Percentiles rank a stretch among this genome's conserved stretches.
These are phyloP conservation scores for Halophytophthora polymorphica DNA, from an alignment of 352 stramenopile species.

Conservation along the genomic window DNA sequence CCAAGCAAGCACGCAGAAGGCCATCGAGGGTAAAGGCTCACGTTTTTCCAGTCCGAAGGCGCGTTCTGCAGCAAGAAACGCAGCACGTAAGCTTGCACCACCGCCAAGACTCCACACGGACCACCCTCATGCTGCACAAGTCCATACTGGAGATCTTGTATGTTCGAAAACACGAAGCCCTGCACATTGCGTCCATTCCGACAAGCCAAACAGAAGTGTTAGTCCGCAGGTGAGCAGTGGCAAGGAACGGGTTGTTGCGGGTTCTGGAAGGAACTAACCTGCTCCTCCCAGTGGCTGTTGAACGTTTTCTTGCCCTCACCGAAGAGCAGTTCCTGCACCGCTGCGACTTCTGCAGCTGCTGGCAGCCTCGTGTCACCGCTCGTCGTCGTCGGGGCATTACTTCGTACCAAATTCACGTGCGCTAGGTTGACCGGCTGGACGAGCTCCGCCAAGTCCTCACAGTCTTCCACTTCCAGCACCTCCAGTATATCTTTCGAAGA, in stretches of 20 bases:
- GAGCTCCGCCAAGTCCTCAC: slow-evolving; percentile 38
- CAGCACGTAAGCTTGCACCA: slow-evolving; percentile 91
- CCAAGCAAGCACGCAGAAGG: background rate
- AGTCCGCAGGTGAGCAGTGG: slow-evolving; percentile 1
- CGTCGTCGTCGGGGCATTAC: background rate
- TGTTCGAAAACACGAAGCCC: slow-evolving; percentile 67
- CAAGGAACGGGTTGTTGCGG: slow-evolving; percentile 2
- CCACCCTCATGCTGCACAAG: slow-evolving; percentile 92
- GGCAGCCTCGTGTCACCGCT: slow-evolving; percentile 12
- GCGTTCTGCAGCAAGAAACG: slow-evolving; percentile 54
- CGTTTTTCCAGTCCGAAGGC: slow-evolving; percentile 58
- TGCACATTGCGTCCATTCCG: slow-evolving; percentile 18
- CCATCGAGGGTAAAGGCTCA: slow-evolving; percentile 19
- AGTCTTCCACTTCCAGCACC: slow-evolving; percentile 47
- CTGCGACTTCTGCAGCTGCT: slow-evolving; percentile 39
- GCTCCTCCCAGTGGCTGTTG: slow-evolving; percentile 65
- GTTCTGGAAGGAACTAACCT: slow-evolving; percentile 27
- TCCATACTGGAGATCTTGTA: slow-evolving; percentile 72
- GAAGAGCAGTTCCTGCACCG: slow-evolving; percentile 63
- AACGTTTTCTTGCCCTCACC: slow-evolving; percentile 49
- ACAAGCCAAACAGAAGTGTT: background rate
- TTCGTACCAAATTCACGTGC: slow-evolving; percentile 1
- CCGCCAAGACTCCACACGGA: slow-evolving; percentile 93
- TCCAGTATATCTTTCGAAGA: slow-evolving; percentile 7
- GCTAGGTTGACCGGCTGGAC: slow-evolving; percentile 7